Evolutionary conservation across 192 early-diverging fungal species (phyloP), one percentile per base, ranked within the genome.

Genomic region (Rhizoclosmatium sp.): DNA sequence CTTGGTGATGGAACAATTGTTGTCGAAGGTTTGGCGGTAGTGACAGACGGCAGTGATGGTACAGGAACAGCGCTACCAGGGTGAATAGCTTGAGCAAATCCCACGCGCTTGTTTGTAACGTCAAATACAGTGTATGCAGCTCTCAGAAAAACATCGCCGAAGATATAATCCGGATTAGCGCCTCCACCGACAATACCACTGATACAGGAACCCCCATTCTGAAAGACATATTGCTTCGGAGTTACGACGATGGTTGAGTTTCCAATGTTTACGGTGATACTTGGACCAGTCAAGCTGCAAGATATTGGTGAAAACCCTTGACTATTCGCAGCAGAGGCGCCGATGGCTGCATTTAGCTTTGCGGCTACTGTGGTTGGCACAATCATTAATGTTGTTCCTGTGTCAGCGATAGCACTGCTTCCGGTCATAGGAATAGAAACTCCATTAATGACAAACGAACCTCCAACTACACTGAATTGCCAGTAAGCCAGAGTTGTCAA

Each of bases 51-150:
- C 16, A 69, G 0, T 7, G 67, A 58, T 39, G 40, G 14, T 65
- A 12, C 67, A 41, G 39, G 39, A 12, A 69, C 67, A 23, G 47
- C 41, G 0, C 14, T 45, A 0, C 41, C 47, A 31, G 76, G 65
- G 48, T 81, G 76, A 42, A 80, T 48, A 21, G 81, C 78, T 65
- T 65, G 58, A 3, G 81, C 81, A 49, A 82, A 82, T 45, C 81
- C 81, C 31, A 82, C 2, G 2, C 78, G 69, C 3, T n/a, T 56
- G 71, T 84, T 84, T 44, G 64, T 64, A 47, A 80, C 69, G 62
- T 85, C 84, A 71, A 68, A 85, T 51, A 85, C 76, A 47, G 75
- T 85, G 65, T 85, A 85, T 31, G 69, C 86, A 9, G 65, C 60
- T 10, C 84, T 39, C 9, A 81, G 47, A 65, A 83, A 85, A 45